phyloP scores from a whole-genome alignment of 2,329 filamentous ascomycete species.

The Xylogone sp. region DNA sequence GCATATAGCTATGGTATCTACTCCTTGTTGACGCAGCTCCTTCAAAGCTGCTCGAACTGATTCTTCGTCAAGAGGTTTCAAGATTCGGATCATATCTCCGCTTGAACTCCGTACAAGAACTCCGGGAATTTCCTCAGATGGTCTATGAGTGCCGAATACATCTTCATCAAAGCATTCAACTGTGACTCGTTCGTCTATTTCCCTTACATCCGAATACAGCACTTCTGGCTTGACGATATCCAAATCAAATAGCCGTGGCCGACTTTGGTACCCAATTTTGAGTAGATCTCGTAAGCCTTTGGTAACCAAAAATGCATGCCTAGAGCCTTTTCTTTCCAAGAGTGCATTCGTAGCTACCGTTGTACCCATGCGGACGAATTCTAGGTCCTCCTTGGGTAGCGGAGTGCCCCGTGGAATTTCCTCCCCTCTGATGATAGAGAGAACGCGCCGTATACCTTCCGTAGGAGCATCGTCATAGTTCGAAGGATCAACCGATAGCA shows the following conservation, averaged over 20 bases:
- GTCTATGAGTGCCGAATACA: conserved; percentile 63
- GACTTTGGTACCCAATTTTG: conserved; percentile 66
- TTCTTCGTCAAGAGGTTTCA: conserved; percentile 49
- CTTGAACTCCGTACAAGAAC: conserved; percentile 58
- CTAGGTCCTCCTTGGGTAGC: conserved; percentile 59
- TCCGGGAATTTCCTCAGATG: conserved; percentile 39
- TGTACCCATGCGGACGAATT: conserved; percentile 65
- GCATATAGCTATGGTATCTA: conserved; percentile 60
- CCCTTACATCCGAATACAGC: conserved; percentile 62
- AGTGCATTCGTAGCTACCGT: conserved; percentile 72
- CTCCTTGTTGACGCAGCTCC: conserved; percentile 52
- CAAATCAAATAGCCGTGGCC: conserved; percentile 68
- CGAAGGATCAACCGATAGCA: conserved; percentile 67
- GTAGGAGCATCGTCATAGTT: conserved; percentile 66
- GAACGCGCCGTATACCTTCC: conserved; percentile 58
- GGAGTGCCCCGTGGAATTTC: conserved; percentile 59
- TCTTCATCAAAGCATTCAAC: conserved; percentile 69
- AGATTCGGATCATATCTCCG: conserved; percentile 60
- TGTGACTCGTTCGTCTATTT: conserved; percentile 68
- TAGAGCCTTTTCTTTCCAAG: conserved; percentile 66
- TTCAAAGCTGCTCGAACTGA: conserved; percentile 37
- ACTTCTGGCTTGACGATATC: conserved; percentile 63
- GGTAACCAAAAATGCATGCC: conserved; percentile 65
- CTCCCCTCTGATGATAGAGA: conserved; percentile 54
- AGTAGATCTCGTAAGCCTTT: conserved; percentile 69